Percentiles rank a stretch among this genome's conserved stretches.
Conservation (phyloP, 352 stramenopile genomes). For the Phytopythium montanum region DNA sequence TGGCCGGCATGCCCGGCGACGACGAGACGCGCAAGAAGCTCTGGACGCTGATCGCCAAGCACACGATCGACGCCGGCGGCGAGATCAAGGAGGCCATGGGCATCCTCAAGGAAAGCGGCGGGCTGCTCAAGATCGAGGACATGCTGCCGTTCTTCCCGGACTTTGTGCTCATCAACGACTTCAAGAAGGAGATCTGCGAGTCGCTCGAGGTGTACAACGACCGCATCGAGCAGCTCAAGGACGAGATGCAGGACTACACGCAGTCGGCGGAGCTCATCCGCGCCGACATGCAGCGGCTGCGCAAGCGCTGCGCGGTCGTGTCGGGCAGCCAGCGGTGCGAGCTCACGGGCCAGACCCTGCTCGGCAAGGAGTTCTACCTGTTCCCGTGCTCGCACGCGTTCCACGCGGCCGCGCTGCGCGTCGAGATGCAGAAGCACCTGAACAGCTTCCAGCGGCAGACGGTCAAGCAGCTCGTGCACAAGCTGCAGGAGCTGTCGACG, state of each 20-base stretch:
- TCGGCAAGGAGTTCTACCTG: conserved; percentile 92
- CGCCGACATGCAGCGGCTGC: conserved; percentile 86
- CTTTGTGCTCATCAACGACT: conserved; percentile 94
- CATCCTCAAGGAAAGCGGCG: conserved; percentile 80
- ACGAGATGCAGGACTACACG: conserved; percentile 93
- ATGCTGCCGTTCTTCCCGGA: conserved; percentile 94
- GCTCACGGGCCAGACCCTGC: conserved; percentile 84
- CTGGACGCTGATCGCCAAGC: conserved; percentile 92
- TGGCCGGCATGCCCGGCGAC: conserved; percentile 89
- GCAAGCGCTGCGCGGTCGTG: conserved; percentile 82
- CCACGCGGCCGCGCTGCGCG: conserved; percentile 85
- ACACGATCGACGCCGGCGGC: conserved; percentile 87
- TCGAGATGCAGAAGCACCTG: conserved; percentile 88
- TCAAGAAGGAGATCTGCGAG: conserved; percentile 95
- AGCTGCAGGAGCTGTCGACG: conserved; percentile 82
- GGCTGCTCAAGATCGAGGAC: conserved; percentile 92
- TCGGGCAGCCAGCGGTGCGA: conserved; percentile 89
- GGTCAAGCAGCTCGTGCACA: conserved; percentile 87
- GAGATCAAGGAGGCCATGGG: conserved; percentile 85
- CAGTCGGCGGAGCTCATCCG: conserved; percentile 88
- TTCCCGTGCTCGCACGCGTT: conserved; percentile 95
- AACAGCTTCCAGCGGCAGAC: conserved; percentile 89
- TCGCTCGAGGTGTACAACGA: conserved; percentile 91
- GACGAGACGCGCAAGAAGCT: conserved; percentile 90
- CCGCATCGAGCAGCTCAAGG: conserved; percentile 90